These are phyloP conservation scores for Colletotrichum tamarilloi DNA, from an alignment of 2,329 filamentous ascomycete species.

Conservation along the genomic window DNA sequence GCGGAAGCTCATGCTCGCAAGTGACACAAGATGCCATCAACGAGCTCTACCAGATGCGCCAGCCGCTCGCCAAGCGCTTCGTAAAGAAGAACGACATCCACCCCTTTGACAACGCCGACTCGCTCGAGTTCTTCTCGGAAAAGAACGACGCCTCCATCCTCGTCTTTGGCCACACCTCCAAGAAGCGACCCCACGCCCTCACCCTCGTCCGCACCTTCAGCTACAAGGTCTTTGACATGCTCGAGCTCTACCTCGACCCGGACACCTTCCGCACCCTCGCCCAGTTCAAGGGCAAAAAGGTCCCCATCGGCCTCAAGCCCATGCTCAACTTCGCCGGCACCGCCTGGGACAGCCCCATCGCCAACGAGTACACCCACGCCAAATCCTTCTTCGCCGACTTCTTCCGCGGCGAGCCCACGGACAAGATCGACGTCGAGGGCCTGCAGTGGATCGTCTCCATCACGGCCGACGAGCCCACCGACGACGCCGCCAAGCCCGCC, in stretches of 20 bases:
- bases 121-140: slow-evolving; percentile 92
- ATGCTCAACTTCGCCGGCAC: slow-evolving; percentile 92
- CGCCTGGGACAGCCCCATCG: slow-evolving; percentile 84
- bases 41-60: slow-evolving; percentile 86
- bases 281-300: slow-evolving; percentile 82
- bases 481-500: slow-evolving; percentile 60
- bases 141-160: slow-evolving; percentile 95
- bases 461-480: slow-evolving; percentile 73
- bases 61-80: slow-evolving; percentile 88
- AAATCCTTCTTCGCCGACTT: slow-evolving; percentile 92
- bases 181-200: slow-evolving; percentile 94
- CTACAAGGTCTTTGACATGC: slow-evolving; percentile 92
- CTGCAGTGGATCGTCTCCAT: slow-evolving; percentile 91
- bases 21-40: slow-evolving; percentile 84
- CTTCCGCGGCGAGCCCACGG: slow-evolving; percentile 80
- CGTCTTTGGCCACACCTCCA: slow-evolving; percentile 85
- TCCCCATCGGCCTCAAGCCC: slow-evolving; percentile 85
- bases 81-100: slow-evolving; percentile 97
- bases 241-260: slow-evolving; percentile 86
- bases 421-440: slow-evolving; percentile 93
- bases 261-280: slow-evolving; percentile 75
- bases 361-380: slow-evolving; percentile 83
- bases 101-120: slow-evolving; percentile 90
- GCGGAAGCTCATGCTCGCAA: slow-evolving; percentile 86
- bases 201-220: slow-evolving; percentile 86